phyloP scores from a whole-genome alignment of 495 filamentous ascomycete genomes.

The Podospora tetraspora region DNA sequence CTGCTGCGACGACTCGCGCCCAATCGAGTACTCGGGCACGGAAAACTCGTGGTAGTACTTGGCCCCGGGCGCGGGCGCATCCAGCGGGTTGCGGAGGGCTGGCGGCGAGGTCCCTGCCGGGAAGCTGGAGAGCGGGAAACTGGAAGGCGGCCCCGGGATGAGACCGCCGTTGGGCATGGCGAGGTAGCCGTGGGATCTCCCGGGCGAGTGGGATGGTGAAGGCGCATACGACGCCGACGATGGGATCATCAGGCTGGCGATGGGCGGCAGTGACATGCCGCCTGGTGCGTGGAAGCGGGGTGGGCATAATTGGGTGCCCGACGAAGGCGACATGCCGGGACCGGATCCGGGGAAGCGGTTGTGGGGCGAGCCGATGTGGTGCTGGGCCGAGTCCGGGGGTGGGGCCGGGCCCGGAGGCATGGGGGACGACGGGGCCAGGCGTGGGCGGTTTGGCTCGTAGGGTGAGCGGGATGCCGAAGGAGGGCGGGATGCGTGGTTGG shows the following conservation, averaged over 20 bases:
- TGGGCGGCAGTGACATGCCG: constrained; percentile 17
- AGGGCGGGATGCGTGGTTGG: neutral
- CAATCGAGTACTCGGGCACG: constrained; percentile 9
- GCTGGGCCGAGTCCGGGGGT: neutral
- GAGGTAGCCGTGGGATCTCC: constrained; percentile 6
- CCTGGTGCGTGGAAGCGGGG: constrained; percentile 6
- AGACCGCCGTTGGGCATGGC: constrained; percentile 1
- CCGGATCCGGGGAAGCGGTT: constrained; percentile 11
- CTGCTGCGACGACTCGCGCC: constrained; percentile 24
- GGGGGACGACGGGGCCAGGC: neutral
- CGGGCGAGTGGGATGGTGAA: neutral
- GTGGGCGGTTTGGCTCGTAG: neutral
- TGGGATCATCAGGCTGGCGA: constrained; percentile 18
- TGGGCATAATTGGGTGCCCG: constrained; percentile 1
- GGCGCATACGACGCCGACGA: neutral
- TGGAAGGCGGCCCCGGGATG: neutral
- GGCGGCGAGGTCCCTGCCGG: neutral
- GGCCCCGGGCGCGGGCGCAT: neutral
- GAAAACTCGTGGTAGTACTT: constrained; percentile 15
- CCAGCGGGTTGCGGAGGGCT: neutral
- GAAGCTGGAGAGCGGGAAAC: neutral
- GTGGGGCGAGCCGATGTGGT: neutral
- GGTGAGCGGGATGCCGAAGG: constrained; percentile 1
- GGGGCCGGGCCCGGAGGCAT: neutral
- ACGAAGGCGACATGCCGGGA: neutral